Evolutionary conservation across 257 asterid species (phyloP).

Genomic region (Solanum etuberosum): DNA sequence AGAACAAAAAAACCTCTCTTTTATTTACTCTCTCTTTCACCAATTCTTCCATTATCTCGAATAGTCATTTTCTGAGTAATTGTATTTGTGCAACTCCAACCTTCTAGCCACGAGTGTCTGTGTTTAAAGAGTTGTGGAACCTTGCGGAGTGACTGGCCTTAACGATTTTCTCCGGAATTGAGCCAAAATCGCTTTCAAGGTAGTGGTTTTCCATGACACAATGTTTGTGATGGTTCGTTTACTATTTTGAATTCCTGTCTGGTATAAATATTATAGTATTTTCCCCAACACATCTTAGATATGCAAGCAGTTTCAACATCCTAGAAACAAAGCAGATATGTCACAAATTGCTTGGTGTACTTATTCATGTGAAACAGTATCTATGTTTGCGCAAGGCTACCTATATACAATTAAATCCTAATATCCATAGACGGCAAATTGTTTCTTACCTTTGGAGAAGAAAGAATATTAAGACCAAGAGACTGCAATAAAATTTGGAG

Average conservation of each 20-base stretch:
- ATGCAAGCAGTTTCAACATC: no score
- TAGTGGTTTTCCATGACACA: neutral
- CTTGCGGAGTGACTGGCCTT: neutral
- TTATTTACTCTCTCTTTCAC: neutral
- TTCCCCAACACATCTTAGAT: no score
- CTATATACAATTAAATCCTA: no score
- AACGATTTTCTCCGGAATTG: neutral
- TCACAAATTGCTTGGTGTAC: no score
- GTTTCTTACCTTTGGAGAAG: neutral
- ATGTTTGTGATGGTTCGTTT: no score
- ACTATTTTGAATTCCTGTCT: neutral
- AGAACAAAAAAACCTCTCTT: no score
- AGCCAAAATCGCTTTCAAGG: neutral
- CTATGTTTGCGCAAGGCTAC: no score
- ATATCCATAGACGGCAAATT: neutral
- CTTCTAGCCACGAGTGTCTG: neutral
- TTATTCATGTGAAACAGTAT: no score
- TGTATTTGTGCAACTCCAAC: neutral
- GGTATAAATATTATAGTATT: neutral
- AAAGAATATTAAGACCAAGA: neutral
- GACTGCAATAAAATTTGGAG: neutral
- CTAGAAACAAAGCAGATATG: no score
- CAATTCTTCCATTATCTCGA: neutral
- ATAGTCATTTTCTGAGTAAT: neutral
- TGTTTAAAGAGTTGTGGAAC: neutral